phyloP scores from a whole-genome alignment of 192 early-diverging fungal genomes.

The Umbelopsis vinacea region DNA sequence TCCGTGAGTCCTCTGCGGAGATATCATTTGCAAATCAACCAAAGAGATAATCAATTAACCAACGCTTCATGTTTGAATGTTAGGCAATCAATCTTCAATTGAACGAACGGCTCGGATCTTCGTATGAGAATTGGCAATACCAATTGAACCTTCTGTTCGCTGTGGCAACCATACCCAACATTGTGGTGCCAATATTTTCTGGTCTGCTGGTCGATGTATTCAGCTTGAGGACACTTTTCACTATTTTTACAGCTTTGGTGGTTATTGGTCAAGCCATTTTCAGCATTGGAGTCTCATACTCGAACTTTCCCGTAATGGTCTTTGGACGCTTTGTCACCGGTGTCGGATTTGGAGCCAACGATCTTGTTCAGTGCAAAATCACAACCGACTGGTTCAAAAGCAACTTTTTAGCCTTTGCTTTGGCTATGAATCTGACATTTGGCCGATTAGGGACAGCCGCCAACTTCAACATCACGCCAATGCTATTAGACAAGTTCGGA shows the following conservation, averaged over 20 bases:
- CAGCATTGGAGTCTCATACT: conserved; percentile 53
- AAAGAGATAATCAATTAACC: neutral
- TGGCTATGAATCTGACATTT: conserved; percentile 56
- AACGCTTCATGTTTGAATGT: neutral
- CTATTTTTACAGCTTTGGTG: conserved; percentile 53
- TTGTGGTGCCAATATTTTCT: conserved; percentile 43
- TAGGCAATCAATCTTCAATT: conserved; percentile 48
- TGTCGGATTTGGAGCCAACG: conserved; percentile 63
- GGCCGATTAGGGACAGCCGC: conserved; percentile 58
- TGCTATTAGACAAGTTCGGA: conserved; percentile 39
- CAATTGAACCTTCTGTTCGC: conserved; percentile 53
- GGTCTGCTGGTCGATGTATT: conserved; percentile 61
- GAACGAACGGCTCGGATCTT: conserved; percentile 39
- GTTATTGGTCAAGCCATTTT: conserved; percentile 66
- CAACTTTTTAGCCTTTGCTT: conserved; percentile 61
- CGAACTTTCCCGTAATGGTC: conserved; percentile 51
- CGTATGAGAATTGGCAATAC: conserved; percentile 43
- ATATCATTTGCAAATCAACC: neutral
- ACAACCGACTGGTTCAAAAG: conserved; percentile 66
- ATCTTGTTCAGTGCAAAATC: conserved; percentile 62
- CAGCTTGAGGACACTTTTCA: conserved; percentile 51
- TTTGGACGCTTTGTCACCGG: conserved; percentile 70
- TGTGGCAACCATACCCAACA: conserved; percentile 45
- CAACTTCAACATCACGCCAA: conserved; percentile 63
- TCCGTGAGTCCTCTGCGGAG: conserved; percentile 5